Evolutionary conservation across 2,329 filamentous ascomycete genomes (phyloP), one percentile per base, ranked within the genome.

Genomic region (Clarireedia monteithiana): DNA sequence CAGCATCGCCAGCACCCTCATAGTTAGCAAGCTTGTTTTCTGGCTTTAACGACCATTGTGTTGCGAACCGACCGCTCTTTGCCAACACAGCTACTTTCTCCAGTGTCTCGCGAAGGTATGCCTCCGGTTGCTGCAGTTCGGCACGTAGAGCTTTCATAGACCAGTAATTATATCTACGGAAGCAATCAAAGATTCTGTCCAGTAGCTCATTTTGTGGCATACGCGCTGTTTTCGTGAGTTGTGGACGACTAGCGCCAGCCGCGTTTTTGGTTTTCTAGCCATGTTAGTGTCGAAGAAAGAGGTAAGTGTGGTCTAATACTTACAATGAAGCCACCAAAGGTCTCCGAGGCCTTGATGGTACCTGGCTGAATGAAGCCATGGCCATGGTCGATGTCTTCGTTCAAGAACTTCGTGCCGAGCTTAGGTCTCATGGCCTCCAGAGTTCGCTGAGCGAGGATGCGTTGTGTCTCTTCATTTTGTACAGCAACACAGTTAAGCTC

Each of bases 151-250:
- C 83, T 68, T 89, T 91, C 78, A 97, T 88, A n/a, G 88, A 85
- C 91, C 92, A 99, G 72, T 94, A 97, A 65, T 86, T 84, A 77
- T 88, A 95, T 66, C 87, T 77, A 56, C 85, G 82, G 82, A 96
- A 99, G 68, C 85, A 87, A 49, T 80, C 75, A 75, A 92, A 91
- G 59, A 99, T 84, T 61, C 83, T 80, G 73, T 96, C 91, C 73
- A 95, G 75, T 60, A 99, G 83, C 66, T 94, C 87, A 76, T 90
- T 86, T 71, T 91, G 85, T 46, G 90, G 85, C 73, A 97, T 91
- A 73, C 94, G 91, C 36, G 89, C 88, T 27, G 89, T 86, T 76
- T 97, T 96, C 73, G 89, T 85, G 64, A 89, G 85, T 69, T 82
- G 80, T 5, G 81, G 75, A 72, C 82, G 84, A 71, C 85, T 78